A percentile compares a stretch with the other conserved stretches of the same genome.
phyloP scores from a whole-genome alignment of 768 basidiomycete species.

The Gloeopeniophorella convolvens region DNA sequence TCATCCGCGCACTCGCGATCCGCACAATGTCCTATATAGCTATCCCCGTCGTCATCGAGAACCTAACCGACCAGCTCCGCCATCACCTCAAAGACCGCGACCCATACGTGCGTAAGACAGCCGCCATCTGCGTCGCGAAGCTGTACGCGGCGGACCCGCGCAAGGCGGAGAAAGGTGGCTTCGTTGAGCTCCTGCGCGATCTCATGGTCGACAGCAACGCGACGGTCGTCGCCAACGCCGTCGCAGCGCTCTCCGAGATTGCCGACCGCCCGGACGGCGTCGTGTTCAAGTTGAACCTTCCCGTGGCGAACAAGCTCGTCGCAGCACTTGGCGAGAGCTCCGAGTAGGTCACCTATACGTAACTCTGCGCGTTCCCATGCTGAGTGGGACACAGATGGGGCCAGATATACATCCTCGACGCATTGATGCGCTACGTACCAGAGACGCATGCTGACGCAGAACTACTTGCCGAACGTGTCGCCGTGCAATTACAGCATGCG shows the following conservation, averaged over 20 bases:
- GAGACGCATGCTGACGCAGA: slow-evolving; percentile 84
- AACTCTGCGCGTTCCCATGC: not conserved
- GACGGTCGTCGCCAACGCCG: slow-evolving; percentile 95
- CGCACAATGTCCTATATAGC: slow-evolving; percentile 99
- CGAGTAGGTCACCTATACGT: slow-evolving; percentile 57
- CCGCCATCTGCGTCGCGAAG: slow-evolving; percentile 96
- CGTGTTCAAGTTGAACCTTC: slow-evolving; percentile 81
- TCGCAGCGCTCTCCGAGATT: slow-evolving; percentile 95
- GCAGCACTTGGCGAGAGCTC: slow-evolving; percentile 93
- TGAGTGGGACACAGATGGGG: slow-evolving; percentile 72
- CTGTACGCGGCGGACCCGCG: slow-evolving; percentile 84
- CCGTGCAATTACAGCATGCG: slow-evolving; percentile 92
- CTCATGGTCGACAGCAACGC: slow-evolving; percentile 91
- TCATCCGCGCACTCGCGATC: slow-evolving; percentile 94
- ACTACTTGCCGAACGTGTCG: slow-evolving; percentile 90
- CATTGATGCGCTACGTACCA: slow-evolving; percentile 89
- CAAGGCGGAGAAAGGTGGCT: slow-evolving; percentile 82
- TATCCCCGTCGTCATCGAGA: slow-evolving; percentile 78
- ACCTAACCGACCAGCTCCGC: slow-evolving; percentile 82
- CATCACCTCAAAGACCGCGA: slow-evolving; percentile 92
- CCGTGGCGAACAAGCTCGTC: slow-evolving; percentile 84
- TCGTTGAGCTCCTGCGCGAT: slow-evolving; percentile 86
- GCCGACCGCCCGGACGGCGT: slow-evolving; percentile 93
- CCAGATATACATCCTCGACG: slow-evolving; percentile 96
- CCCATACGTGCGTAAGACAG: slow-evolving; percentile 98